Conservation (phyloP, 768 basidiomycete species). For the Porpolomopsis calyptriformis region DNA sequence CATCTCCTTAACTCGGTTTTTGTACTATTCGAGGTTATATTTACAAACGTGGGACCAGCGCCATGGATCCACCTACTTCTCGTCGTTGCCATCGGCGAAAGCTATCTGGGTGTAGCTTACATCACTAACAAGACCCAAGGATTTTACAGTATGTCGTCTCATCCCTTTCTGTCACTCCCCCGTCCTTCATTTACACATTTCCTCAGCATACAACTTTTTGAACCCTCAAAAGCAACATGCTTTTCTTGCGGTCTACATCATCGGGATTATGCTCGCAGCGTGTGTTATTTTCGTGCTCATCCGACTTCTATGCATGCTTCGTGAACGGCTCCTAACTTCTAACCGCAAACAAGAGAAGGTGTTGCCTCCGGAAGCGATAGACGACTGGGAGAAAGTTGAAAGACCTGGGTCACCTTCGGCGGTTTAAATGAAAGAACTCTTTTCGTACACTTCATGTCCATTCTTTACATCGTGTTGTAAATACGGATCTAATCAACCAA, state of each 20-base stretch:
- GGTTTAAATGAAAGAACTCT: too few relatives aligned
- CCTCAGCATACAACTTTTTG: conserved; percentile 56
- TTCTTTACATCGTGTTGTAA: too few relatives aligned
- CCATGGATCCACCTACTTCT: conserved; percentile 43
- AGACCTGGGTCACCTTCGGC: conserved; percentile 8
- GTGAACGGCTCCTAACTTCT: conserved; percentile 22
- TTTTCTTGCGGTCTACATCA: conserved; percentile 48
- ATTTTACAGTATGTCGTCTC: conserved; percentile 45
- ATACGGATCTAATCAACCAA: too few relatives aligned
- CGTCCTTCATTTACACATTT: not conserved
- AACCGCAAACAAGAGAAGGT: conserved; percentile 9
- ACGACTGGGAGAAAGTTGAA: conserved; percentile 39
- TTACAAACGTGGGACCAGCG: conserved; percentile 40
- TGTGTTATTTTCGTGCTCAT: conserved; percentile 42
- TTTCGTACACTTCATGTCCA: too few relatives aligned
- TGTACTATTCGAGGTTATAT: conserved; percentile 45
- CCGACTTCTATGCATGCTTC: conserved; percentile 29
- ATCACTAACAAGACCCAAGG: conserved; percentile 50
- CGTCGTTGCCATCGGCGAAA: conserved; percentile 37
- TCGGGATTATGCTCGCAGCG: conserved; percentile 46
- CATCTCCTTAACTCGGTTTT: conserved; percentile 52
- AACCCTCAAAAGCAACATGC: conserved; percentile 35
- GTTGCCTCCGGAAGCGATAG: conserved; percentile 18
- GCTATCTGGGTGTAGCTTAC: conserved; percentile 60
- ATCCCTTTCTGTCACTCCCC: not conserved